phyloP scores from a whole-genome alignment of 164 flowering plant species.

The Vitis rotundifolia region DNA sequence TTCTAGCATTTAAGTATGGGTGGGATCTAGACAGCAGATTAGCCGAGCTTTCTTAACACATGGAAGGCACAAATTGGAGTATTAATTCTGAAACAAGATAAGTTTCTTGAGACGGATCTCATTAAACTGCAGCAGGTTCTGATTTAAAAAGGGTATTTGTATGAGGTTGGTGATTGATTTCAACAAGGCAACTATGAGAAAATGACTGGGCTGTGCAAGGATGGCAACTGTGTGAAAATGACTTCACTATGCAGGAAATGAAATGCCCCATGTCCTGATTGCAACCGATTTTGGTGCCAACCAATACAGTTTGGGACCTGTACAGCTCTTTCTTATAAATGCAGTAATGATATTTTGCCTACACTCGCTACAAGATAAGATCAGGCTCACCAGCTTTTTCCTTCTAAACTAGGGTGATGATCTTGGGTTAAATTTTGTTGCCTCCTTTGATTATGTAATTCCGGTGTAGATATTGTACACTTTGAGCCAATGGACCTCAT shows the following conservation, averaged over 20 bases:
- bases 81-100: too few relatives aligned
- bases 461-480: too few relatives aligned
- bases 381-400: not conserved
- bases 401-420: too few relatives aligned
- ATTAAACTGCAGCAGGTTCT: too few relatives aligned
- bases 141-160: not conserved
- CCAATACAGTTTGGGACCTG: constrained; percentile 12
- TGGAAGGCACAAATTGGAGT: too few relatives aligned
- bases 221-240: constrained; percentile 21
- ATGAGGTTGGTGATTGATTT: not conserved
- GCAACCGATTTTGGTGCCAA: constrained; percentile 1
- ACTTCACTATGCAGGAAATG: constrained; percentile 11
- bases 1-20: too few relatives aligned
- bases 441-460: too few relatives aligned
- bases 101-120: too few relatives aligned
- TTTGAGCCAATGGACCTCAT: too few relatives aligned
- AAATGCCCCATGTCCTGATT: constrained; percentile 24
- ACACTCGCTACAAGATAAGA: not conserved
- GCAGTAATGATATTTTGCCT: constrained; percentile 4
- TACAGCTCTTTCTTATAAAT: constrained; percentile 8
- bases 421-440: not conserved
- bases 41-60: too few relatives aligned
- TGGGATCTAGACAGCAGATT: too few relatives aligned
- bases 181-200: not conserved
- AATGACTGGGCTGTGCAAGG: not conserved